Evolutionary conservation across 208 protist genomes (phyloP).

Genomic region (Wallacemonas sp.): DNA sequence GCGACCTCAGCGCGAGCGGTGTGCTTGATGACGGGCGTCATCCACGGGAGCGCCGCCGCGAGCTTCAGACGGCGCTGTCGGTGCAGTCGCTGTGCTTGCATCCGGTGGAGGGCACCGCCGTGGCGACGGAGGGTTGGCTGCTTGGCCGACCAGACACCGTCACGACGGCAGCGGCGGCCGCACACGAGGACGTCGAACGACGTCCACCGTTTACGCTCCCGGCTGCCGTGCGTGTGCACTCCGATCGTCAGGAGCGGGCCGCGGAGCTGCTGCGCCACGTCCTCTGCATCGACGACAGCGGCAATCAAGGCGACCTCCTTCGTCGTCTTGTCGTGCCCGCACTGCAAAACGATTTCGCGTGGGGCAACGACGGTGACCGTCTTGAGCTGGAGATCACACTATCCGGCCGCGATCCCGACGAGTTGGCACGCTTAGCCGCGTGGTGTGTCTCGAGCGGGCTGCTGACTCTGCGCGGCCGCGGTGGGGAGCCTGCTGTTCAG

Average conservation of each 20-base stretch:
- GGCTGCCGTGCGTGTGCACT: not conserved
- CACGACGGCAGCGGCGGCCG: too few species aligned
- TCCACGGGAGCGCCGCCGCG: not conserved
- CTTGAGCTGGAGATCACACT: constrained; percentile 79
- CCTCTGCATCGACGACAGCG: constrained; percentile 41
- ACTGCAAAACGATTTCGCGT: constrained; percentile 32
- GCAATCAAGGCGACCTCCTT: constrained; percentile 48
- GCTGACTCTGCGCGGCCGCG: constrained; percentile 22
- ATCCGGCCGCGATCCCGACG: constrained; percentile 38
- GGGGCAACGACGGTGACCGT: constrained; percentile 26
- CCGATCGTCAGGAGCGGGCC: constrained; percentile 15
- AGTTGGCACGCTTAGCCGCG: constrained; percentile 57
- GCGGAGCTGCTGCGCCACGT: constrained; percentile 44
- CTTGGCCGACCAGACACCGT: too few species aligned
- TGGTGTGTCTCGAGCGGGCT: constrained; percentile 71
- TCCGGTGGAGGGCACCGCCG: constrained; percentile 39
- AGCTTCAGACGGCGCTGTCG: constrained; percentile 23
- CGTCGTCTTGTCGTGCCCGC: constrained; percentile 45
- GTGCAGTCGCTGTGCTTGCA: constrained; percentile 57
- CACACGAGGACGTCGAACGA: too few species aligned
- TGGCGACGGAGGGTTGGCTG: not conserved
- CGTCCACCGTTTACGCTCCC: constrained; percentile 10
- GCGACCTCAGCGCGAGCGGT: not conserved
- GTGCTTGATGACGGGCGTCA: not conserved
- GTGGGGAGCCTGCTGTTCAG: constrained; percentile 17